Evolutionary conservation across 352 stramenopile genomes (phyloP), one percentile per base, ranked within the genome.

Genomic region (Stramenopiles sp.): DNA sequence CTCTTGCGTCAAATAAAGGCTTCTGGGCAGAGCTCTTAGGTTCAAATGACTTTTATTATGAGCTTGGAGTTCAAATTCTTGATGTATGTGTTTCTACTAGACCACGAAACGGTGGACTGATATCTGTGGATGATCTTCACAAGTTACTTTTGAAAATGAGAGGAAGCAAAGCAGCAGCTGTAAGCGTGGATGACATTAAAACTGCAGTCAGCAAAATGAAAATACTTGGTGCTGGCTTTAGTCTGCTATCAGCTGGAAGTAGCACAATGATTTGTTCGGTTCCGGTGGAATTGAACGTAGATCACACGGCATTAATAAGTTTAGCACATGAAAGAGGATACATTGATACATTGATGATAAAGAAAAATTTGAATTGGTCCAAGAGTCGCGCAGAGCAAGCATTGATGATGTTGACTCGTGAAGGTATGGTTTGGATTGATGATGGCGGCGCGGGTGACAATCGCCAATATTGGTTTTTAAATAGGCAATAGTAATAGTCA

Each of bases 1-100:
- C 84, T 1, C 57, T 98, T 3, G 69, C 73, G 0, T 89, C 73
- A 2, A 83, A 87, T 53, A 95, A 96, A 48, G 74, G 71, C 1
- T 95, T 96, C 48, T 97, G 84, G 86, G 78, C 66, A 7, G 67
- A 84, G 50, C 48, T 91, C 12, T 61, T 96, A 6, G 83, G 88
- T 17, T 75, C 97, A 28, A 81, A 83, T 6, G 77, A 95, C 43
- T 98, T 95, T 51, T 98, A 96, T 60, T 95, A 93, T 55, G 81
- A 96, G 49, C 57, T 98, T n/a, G 71, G 73, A 2, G 74, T 96
- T 18, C 87, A 96, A 53, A 90, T 95, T 45, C 84, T 90, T 23
- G 78, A 96, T 49, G 68, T 95, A 22, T 89, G 81, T 48, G 29
- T 48, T 5, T 29, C 7, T 4, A 48, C 43, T 17, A 6, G 43